Base-by-base conservation (phyloP, 2,329 filamentous ascomycete species). In the Karstenula rhodostoma region DNA sequence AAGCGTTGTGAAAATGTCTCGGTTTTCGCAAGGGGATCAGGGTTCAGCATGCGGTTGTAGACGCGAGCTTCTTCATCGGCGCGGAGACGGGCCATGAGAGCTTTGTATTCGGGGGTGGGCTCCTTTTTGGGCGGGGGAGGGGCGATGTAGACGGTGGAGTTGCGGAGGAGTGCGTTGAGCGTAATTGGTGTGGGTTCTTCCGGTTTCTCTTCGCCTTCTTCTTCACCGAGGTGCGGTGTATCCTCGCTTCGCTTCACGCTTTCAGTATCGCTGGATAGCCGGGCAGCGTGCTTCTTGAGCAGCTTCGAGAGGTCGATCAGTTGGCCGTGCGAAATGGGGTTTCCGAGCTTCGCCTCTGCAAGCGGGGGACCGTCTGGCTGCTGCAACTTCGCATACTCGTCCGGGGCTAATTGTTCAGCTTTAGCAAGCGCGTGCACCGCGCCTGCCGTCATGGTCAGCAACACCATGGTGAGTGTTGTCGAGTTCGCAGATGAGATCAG, bases 1-100 rank as follows among this genome's bases (percentile, higher is more conserved):
- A 87, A 89, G 48, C 84, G 84, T 62, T 87, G 84, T 32, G 83
- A 77, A 69, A 90, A 89, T 19, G 85, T 84, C 65, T 91, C 87
- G 62, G 81, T 74, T 1, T 80, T 76, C 0, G 83, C 77, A 12
- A 56, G 51, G 6, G 53, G 52, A 22, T 49, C 29, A 7, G 89
- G 87, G 63, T 89, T 88, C 53, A 90, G 80, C 89, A 98, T 93
- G 73, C 89, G 88, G 67, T 92, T 86, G 82, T 98, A 99, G 55
- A 87, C 85, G 62, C 90, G 87, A 66, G 89, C 86, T 81, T 98
- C 94, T 80, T 94, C 90, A 71, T 95, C 89, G 61, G 86, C 87
- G 64, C 93, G 92, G 22, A 99, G 87, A 17, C 90, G 88, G 25
- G 89, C 88, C 93, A 98, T 98, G 1, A 97, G 83, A 7, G 89